Conservation (phyloP, 2,329 filamentous ascomycete genomes). For the Elsinoe ampelina region DNA sequence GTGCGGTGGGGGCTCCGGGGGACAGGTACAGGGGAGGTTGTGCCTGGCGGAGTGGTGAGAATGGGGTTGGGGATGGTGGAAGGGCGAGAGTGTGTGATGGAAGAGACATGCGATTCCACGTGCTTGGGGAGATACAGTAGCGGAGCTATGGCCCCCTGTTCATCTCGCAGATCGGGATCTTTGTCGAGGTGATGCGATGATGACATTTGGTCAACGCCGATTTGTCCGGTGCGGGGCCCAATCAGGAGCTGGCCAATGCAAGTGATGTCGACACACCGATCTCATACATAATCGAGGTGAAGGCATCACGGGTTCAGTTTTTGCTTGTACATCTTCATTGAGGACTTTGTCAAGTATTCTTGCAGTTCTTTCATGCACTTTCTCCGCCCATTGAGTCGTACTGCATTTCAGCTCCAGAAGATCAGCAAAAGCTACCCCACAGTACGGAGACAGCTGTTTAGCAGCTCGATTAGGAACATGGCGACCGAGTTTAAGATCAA, state of each 20-base stretch:
- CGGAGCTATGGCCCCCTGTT: conserved; percentile 3
- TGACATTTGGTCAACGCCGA: conserved; percentile 5
- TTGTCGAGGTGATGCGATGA: conserved; percentile 2
- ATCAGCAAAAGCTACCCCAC: conserved; percentile 1
- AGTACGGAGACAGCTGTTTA: conserved; percentile 17
- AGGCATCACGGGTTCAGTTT: not conserved
- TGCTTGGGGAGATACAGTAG: not conserved
- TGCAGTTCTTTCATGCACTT: not conserved
- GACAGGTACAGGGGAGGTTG: no score
- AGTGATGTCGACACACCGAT: conserved; percentile 8
- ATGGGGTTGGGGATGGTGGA: not conserved
- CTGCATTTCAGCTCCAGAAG: not conserved
- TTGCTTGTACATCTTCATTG: not conserved
- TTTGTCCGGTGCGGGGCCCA: conserved; percentile 3
- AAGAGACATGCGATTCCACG: not conserved
- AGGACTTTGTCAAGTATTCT: no score
- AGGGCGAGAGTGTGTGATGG: not conserved
- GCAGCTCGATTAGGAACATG: conserved; percentile 28
- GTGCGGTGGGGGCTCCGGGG: not conserved
- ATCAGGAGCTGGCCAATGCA: conserved; percentile 7
- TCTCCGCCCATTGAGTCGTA: conserved; percentile 6
- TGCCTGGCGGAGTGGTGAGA: no score
- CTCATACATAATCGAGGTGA: conserved; percentile 7
- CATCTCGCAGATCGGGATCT: conserved; percentile 7
- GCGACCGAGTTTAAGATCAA: conserved; percentile 55